Conservation (phyloP, 1,284 basidiomycete genomes). For the Tilletia indica region DNA sequence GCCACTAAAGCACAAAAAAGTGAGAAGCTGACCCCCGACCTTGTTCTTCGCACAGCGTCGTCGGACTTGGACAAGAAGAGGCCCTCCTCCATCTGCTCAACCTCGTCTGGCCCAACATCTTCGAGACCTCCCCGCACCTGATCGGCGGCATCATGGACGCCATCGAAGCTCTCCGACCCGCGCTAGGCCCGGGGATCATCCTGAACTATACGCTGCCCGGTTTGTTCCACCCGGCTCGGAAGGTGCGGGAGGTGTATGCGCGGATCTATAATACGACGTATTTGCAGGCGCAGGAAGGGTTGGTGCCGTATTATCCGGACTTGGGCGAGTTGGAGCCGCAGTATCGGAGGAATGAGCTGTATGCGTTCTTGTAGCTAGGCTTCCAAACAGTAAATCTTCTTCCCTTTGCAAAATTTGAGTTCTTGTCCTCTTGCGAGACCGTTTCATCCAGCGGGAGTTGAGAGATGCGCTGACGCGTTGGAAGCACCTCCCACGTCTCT, state of each 20-base stretch:
- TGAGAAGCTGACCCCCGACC: not conserved
- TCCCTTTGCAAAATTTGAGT: conserved; percentile 59
- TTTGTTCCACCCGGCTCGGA: conserved; percentile 71
- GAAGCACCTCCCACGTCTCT: too few relatives aligned
- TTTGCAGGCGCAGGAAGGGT: conserved; percentile 79
- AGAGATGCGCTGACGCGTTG: too few relatives aligned
- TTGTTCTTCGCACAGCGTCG: conserved; percentile 61
- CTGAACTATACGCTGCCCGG: conserved; percentile 68
- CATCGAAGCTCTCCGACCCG: conserved; percentile 92
- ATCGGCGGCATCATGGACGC: conserved; percentile 75
- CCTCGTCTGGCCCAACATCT: conserved; percentile 97
- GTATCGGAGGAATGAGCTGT: conserved; percentile 47
- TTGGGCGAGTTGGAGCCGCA: conserved; percentile 48
- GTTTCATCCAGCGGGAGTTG: too few relatives aligned
- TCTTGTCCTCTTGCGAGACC: conserved; percentile 27
- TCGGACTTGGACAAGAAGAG: conserved; percentile 95
- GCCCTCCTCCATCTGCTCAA: conserved; percentile 97
- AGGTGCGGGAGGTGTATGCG: conserved; percentile 86
- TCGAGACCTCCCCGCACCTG: conserved; percentile 96
- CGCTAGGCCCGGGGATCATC: conserved; percentile 87
- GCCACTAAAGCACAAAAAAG: not conserved
- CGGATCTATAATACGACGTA: conserved; percentile 70
- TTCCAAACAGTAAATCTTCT: conserved; percentile 70
- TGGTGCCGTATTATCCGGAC: conserved; percentile 87
- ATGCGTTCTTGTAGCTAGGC: conserved; percentile 62